Percentiles rank a stretch among this genome's conserved stretches.
These are phyloP conservation scores for Macadamia tetraphylla DNA, from an alignment of 164 flowering plant species.

Conservation along the genomic window DNA sequence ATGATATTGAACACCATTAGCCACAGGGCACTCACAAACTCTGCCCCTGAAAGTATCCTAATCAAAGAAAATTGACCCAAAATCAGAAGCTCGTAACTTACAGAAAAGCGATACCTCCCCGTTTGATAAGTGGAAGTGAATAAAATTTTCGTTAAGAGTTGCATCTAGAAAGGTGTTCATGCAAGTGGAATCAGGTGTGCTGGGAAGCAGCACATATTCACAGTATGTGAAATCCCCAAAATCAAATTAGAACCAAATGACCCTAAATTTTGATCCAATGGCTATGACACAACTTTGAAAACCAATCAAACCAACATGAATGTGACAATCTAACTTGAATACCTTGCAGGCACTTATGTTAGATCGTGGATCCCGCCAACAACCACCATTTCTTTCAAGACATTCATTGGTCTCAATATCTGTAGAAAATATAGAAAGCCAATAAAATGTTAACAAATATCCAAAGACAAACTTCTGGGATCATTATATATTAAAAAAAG, in stretches of 20 bases:
- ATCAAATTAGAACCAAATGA: too few relatives aligned
- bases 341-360: constrained; percentile 86
- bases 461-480: not conserved
- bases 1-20: constrained; percentile 64
- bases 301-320: not conserved
- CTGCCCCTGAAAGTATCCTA: constrained; percentile 94
- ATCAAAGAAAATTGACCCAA: constrained; percentile 5
- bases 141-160: too few relatives aligned
- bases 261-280: too few relatives aligned
- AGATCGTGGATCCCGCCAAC: constrained; percentile 55
- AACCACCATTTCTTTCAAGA: constrained; percentile 77
- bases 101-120: too few relatives aligned
- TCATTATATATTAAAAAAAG: not conserved
- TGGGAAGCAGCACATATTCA: too few relatives aligned
- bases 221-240: too few relatives aligned
- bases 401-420: constrained; percentile 89
- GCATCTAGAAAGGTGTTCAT: too few relatives aligned
- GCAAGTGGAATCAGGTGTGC: too few relatives aligned
- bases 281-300: not conserved
- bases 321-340: constrained; percentile 1
- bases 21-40: constrained; percentile 78
- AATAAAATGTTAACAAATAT: not conserved
- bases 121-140: too few relatives aligned
- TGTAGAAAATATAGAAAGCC: constrained; percentile 18
- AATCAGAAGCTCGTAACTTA: not conserved